Percentiles rank a stretch among this genome's conserved stretches.
Conservation (phyloP, 768 basidiomycete species). For the Mycena latifolia region DNA sequence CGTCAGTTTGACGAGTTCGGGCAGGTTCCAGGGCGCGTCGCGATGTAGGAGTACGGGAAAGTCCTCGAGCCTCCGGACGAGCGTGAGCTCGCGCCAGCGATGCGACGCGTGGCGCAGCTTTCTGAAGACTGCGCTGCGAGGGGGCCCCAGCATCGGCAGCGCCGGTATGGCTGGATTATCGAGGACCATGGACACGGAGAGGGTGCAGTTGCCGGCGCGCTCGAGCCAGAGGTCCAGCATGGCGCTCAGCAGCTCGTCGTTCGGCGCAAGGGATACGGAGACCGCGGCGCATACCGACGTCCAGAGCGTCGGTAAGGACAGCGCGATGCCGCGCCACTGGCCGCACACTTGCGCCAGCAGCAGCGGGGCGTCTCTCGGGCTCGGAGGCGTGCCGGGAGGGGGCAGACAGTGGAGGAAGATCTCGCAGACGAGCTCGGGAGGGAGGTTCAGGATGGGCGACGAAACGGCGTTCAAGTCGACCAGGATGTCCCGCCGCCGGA, state of each 20-base stretch:
- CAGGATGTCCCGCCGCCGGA: slow-evolving; percentile 8
- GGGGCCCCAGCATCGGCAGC: not conserved
- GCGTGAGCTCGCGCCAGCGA: slow-evolving; percentile 30
- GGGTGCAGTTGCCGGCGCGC: slow-evolving; percentile 5
- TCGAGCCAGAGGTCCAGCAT: slow-evolving; percentile 22
- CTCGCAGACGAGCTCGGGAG: slow-evolving; percentile 28
- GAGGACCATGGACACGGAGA: slow-evolving; percentile 20
- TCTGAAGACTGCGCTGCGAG: slow-evolving; percentile 13
- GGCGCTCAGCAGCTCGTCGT: not conserved
- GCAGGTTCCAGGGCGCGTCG: slow-evolving; percentile 28
- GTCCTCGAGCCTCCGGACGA: slow-evolving; percentile 27
- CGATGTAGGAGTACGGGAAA: slow-evolving; percentile 12
- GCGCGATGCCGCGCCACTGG: slow-evolving; percentile 21
- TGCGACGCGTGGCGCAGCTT: not conserved
- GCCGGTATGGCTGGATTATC: not conserved
- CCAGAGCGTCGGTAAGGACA: slow-evolving; percentile 25
- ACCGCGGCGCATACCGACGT: not conserved
- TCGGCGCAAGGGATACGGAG: not conserved
- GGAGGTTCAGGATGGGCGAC: slow-evolving; percentile 19
- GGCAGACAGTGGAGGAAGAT: slow-evolving; percentile 26
- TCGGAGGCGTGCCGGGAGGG: slow-evolving; percentile 3
- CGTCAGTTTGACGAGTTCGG: slow-evolving; percentile 27
- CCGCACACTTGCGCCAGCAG: slow-evolving; percentile 24
- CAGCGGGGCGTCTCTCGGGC: slow-evolving; percentile 18
- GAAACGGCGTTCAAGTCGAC: slow-evolving; percentile 15